A percentile compares a stretch with the other conserved stretches of the same genome.
phyloP scores from a whole-genome alignment of 1,284 basidiomycete genomes.

The Inonotus obliquus region DNA sequence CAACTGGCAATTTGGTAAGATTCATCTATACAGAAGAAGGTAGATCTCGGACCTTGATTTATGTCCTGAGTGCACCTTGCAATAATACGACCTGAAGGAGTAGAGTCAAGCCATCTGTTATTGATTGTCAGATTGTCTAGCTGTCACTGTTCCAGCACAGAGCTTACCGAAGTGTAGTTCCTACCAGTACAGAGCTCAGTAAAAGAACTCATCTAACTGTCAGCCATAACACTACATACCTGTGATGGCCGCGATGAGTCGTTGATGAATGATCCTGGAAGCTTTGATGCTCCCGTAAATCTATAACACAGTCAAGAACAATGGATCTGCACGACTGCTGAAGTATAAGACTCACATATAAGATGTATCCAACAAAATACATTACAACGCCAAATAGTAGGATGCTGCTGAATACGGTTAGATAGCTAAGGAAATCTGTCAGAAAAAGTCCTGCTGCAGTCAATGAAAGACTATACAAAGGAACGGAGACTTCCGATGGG shows the following conservation, averaged over 20 bases:
- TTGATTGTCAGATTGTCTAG: not conserved
- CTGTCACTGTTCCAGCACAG: constrained; percentile 4
- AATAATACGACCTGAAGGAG: constrained; percentile 55
- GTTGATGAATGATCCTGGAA: constrained; percentile 50
- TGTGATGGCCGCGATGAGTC: constrained; percentile 52
- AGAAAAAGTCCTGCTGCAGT: not conserved
- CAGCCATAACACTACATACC: constrained; percentile 23
- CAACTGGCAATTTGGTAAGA: constrained; percentile 27
- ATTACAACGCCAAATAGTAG: constrained; percentile 28
- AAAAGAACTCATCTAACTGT: not conserved
- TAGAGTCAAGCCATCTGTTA: constrained; percentile 50
- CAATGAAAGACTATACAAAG: constrained; percentile 24
- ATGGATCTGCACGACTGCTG: not conserved
- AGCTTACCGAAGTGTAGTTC: constrained; percentile 46
- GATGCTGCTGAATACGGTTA: constrained; percentile 38
- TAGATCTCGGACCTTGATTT: constrained; percentile 29
- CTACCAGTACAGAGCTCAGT: not conserved
- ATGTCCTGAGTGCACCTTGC: constrained; percentile 59
- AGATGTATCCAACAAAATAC: constrained; percentile 28
- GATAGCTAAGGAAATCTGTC: constrained; percentile 30
- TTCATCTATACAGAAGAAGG: not conserved
- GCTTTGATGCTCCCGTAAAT: constrained; percentile 44
- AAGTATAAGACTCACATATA: constrained; percentile 24
- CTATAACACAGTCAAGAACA: not conserved
- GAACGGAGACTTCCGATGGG: constrained; percentile 26